Evolutionary conservation across 495 filamentous ascomycete genomes (phyloP).

Genomic region (Aspergillus baeticus): DNA sequence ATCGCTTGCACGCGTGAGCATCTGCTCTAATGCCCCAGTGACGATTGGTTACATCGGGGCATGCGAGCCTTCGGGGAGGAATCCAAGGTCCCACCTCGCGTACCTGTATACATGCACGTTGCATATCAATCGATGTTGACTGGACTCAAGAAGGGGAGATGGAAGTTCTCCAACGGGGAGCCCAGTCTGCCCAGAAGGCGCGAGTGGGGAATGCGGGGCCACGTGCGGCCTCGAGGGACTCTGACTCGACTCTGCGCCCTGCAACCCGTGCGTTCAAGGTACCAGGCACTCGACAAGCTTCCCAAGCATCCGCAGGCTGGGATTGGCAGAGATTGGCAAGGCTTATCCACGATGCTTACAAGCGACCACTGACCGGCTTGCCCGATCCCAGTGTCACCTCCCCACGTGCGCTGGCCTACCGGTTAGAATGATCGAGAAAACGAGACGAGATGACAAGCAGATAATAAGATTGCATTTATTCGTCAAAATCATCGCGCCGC

Average conservation of each 20-base stretch:
- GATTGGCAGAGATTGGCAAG: slow-evolving; percentile 4
- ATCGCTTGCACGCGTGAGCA: too few species aligned
- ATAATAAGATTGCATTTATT: background rate
- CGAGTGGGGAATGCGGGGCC: background rate
- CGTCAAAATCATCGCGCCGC: background rate
- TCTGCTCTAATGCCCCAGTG: background rate
- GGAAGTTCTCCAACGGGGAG: background rate
- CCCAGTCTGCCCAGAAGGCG: slow-evolving; percentile 5
- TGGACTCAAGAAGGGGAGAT: slow-evolving; percentile 3
- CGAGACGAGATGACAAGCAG: too few species aligned
- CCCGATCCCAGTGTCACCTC: too few species aligned
- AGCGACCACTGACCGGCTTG: too few species aligned
- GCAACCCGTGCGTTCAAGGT: background rate
- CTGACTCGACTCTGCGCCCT: background rate
- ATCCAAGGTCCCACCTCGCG: slow-evolving; percentile 2
- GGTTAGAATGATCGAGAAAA: too few species aligned
- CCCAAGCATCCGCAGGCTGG: slow-evolving; percentile 2
- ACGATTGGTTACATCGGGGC: slow-evolving; percentile 9
- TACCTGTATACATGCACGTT: slow-evolving; percentile 12
- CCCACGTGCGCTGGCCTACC: too few species aligned
- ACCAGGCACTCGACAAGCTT: slow-evolving; percentile 6
- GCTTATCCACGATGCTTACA: background rate
- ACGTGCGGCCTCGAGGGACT: slow-evolving; percentile 3
- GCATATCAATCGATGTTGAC: slow-evolving; percentile 11
- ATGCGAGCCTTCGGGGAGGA: background rate